Base-by-base conservation (phyloP, 257 asterid genomes). In the Solanum piurae region DNA sequence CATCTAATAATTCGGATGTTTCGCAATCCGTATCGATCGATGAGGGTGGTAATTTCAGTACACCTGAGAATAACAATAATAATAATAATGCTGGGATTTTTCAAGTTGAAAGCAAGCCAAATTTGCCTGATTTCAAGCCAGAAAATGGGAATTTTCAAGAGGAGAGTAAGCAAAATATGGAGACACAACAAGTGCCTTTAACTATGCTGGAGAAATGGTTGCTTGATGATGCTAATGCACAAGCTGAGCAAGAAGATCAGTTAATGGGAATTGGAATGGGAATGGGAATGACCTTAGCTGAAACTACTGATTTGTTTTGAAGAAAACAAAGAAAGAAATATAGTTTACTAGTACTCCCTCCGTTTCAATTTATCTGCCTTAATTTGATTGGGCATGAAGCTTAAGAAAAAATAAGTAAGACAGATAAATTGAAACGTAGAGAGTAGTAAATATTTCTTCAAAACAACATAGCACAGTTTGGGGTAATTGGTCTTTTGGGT, bases 131-230 rank as follows among this genome's bases (percentile, higher is more conserved):
- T 80, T 46, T 16, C 85, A 80, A 80, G 68, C 71, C 42, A 34
- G 83, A 46, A 38, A 52, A 12, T 7, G 83, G 21, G 52, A 38
- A 16, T 23, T 66, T 85, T 72, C 87, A 66, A 38, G 42, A 9
- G 33, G 71, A 29, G 31, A n/a, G 34, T 83, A 90, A 83, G 77
- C 85, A 87, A 40, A 84, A 44, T 89, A 52, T 89, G 18, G 89
- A 76, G 25, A n/a, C 91, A 12, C 90, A 91, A 12, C 90, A 91
- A 82, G 88, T 94, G 92, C 98, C 98, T 88, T 88, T 96, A 18
- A 91, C 92, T 58, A 88, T 92, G 87, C 89, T 96, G 84, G 98
- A 96, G 94, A 95, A 95, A 68, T 96, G 98, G 98, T 90, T 96
- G 25, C 90, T 95, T 85, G 98, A 94, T 83, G 98, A 95, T 86